Conservation (phyloP, 2,329 filamentous ascomycete species). For the Aspergillus eucalypticola region DNA sequence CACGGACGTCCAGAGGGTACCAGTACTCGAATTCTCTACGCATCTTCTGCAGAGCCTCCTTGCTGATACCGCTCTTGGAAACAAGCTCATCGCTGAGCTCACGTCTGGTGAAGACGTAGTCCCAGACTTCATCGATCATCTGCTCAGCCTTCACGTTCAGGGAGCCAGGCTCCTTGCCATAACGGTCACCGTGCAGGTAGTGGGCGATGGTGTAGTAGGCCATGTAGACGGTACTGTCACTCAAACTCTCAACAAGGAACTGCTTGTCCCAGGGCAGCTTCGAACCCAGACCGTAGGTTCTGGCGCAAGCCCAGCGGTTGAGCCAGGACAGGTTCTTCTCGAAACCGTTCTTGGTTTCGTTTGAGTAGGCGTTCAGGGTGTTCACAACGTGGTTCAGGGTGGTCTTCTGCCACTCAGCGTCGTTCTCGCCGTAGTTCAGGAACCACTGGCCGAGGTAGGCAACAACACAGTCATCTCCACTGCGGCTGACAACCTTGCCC, state of each 20-base stretch:
- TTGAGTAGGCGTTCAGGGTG: constrained; percentile 75
- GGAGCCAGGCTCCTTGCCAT: constrained; percentile 70
- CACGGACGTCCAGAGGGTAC: constrained; percentile 87
- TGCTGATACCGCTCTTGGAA: constrained; percentile 67
- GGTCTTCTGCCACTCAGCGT: constrained; percentile 72
- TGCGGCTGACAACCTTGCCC: constrained; percentile 82
- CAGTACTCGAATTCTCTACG: constrained; percentile 94
- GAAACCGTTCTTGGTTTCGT: constrained; percentile 76
- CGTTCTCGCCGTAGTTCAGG: constrained; percentile 89
- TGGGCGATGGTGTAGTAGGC: constrained; percentile 64
- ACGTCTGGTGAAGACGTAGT: constrained; percentile 84
- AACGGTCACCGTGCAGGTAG: constrained; percentile 78
- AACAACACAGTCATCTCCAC: constrained; percentile 89
- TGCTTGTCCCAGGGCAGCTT: constrained; percentile 91
- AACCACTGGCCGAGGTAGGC: constrained; percentile 97
- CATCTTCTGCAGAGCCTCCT: constrained; percentile 74
- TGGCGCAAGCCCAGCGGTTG: constrained; percentile 90
- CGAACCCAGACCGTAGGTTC: constrained; percentile 88
- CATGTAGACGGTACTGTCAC: constrained; percentile 86
- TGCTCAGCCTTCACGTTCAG: constrained; percentile 75
- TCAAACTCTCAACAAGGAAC: constrained; percentile 89
- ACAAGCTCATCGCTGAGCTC: constrained; percentile 68
- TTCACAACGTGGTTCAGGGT: constrained; percentile 73
- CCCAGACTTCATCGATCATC: constrained; percentile 94
- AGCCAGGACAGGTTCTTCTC: constrained; percentile 88